Conservation (phyloP, 305 asterid species). For the Ilex paraguariensis region DNA sequence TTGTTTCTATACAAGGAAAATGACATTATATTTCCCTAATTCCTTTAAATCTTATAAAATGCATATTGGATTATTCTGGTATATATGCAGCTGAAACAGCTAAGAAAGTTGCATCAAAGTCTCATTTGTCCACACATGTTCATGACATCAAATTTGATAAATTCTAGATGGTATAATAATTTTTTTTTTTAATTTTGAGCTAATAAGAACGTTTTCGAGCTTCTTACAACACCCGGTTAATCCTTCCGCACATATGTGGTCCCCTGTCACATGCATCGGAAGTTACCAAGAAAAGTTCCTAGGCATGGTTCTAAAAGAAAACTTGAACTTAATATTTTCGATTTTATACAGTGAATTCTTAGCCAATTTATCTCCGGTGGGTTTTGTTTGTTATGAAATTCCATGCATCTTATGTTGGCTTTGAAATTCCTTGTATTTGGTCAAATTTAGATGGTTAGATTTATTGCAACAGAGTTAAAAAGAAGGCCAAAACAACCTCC, state of each 20-base stretch:
- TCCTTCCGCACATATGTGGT: no score
- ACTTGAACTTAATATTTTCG: no score
- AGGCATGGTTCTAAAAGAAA: no score
- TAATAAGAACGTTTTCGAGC: no score
- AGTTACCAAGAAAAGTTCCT: no score
- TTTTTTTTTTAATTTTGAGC: no score
- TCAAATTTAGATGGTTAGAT: conserved; percentile 31
- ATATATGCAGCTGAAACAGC: conserved; percentile 22
- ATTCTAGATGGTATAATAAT: no score
- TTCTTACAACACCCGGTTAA: no score
- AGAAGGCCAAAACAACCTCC: conserved; percentile 35
- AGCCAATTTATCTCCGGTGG: no score
- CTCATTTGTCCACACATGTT: neutral
- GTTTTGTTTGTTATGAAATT: neutral
- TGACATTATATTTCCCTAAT: conserved; percentile 8
- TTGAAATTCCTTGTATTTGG: conserved; percentile 47
- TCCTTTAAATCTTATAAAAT: neutral
- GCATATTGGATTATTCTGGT: conserved; percentile 14
- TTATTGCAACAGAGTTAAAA: neutral
- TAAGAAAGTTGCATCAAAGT: conserved; percentile 9
- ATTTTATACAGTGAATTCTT: no score
- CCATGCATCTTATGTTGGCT: conserved; percentile 24
- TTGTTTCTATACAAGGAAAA: neutral
- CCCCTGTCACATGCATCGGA: no score
- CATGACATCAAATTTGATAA: neutral